Conservation (phyloP, 2,329 filamentous ascomycete genomes). For the Aspergillus chevalieri region DNA sequence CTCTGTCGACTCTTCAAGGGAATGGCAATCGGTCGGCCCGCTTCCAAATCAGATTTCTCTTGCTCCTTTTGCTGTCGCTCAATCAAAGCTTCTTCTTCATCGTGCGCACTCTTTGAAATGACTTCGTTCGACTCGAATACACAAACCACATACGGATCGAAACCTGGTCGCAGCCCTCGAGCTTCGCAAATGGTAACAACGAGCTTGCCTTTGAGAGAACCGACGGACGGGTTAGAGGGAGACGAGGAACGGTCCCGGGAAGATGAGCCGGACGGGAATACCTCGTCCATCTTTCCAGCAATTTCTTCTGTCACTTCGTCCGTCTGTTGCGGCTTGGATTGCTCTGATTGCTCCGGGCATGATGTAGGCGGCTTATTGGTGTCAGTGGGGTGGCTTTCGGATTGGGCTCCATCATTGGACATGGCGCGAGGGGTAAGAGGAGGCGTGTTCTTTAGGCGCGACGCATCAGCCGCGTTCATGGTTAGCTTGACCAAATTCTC, state of each 20-base stretch:
- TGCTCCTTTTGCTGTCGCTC: constrained; percentile 54
- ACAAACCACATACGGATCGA: constrained; percentile 90
- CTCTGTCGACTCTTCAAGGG: constrained; percentile 96
- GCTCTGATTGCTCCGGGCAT: constrained; percentile 11
- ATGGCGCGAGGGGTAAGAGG: constrained; percentile 84
- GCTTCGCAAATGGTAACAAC: constrained; percentile 85
- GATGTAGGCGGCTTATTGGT: constrained; percentile 18
- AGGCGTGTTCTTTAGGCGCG: constrained; percentile 76
- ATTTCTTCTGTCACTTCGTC: constrained; percentile 29
- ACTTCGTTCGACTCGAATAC: constrained; percentile 96
- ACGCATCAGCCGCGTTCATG: constrained; percentile 58
- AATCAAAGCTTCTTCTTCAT: constrained; percentile 55
- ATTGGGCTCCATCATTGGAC: constrained; percentile 54
- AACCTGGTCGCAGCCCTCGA: constrained; percentile 70
- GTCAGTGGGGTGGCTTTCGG: constrained; percentile 25
- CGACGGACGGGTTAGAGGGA: constrained; percentile 54
- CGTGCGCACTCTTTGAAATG: constrained; percentile 78
- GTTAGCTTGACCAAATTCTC: constrained; percentile 65
- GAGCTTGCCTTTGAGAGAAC: constrained; percentile 75
- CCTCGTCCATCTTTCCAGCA: constrained; percentile 31
- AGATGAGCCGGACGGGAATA: constrained; percentile 23
- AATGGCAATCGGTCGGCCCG: constrained; percentile 81
- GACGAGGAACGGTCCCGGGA: constrained; percentile 8
- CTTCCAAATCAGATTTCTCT: constrained; percentile 68
- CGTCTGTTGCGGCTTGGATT: constrained; percentile 10